Conservation (phyloP, 257 asterid genomes). For the Catharanthus roseus region DNA sequence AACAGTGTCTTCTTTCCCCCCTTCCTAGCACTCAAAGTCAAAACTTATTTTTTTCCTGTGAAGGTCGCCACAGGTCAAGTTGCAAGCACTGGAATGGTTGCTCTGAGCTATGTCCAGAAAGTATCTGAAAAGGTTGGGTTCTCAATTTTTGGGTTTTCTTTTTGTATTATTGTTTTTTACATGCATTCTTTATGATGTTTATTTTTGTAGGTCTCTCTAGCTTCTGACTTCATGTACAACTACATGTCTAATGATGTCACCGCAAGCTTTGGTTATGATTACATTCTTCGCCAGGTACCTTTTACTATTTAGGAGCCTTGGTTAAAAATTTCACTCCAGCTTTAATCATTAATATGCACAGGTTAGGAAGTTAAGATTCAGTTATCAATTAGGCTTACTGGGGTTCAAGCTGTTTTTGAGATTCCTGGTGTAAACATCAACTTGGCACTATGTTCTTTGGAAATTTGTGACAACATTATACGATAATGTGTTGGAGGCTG, state of each 20-base stretch:
- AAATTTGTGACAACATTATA: not conserved
- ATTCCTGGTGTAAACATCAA: not conserved
- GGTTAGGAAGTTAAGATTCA: no score
- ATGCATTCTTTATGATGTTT: slow-evolving; percentile 6
- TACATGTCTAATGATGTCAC: slow-evolving; percentile 79
- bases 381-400: no score
- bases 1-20: no score
- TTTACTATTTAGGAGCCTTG: not conserved
- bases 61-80: slow-evolving; percentile 94
- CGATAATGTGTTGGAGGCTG: not conserved
- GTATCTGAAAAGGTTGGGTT: slow-evolving; percentile 65
- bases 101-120: slow-evolving; percentile 88
- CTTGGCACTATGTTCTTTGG: not conserved
- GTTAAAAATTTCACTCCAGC: no score
- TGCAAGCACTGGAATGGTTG: slow-evolving; percentile 90
- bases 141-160: not conserved
- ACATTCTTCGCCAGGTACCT: slow-evolving; percentile 81
- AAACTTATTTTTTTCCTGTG: slow-evolving; percentile 8
- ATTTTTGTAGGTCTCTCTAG: slow-evolving; percentile 71
- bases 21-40: not conserved
- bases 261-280: slow-evolving; percentile 93
- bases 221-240: slow-evolving; percentile 87
- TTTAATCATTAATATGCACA: no score
- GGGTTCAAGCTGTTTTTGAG: not conserved
- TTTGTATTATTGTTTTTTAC: not conserved